Percentiles rank a stretch among this genome's conserved stretches.
Evolutionary conservation across 2,329 filamentous ascomycete genomes (phyloP).

Genomic region (Fusarium irregulare): DNA sequence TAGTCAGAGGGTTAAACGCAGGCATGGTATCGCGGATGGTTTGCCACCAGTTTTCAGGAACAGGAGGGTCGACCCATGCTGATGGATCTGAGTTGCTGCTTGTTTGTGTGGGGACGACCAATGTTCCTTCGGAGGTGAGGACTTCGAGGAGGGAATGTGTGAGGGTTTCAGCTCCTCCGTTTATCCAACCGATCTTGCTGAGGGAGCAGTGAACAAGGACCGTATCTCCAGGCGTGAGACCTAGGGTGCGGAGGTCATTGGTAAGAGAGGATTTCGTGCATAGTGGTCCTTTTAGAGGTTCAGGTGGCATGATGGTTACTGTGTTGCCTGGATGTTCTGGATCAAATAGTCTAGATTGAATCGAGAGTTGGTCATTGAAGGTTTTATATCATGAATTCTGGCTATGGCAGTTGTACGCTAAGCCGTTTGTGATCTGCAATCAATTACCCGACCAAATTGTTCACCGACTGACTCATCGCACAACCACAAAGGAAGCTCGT

Average conservation of each 20-base stretch:
- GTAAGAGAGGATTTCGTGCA: constrained; percentile 3
- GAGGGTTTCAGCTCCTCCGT: constrained; percentile 4
- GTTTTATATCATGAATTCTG: neutral
- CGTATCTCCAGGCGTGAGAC: neutral
- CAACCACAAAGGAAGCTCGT: neutral
- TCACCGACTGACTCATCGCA: neutral
- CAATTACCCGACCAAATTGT: neutral
- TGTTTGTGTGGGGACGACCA: constrained; percentile 1
- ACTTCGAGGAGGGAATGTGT: neutral
- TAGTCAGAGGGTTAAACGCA: neutral
- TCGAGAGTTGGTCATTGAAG: neutral
- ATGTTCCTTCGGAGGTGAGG: neutral
- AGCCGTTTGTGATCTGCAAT: neutral
- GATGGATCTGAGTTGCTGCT: constrained; percentile 13
- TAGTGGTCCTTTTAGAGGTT: neutral
- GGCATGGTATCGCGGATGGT: neutral
- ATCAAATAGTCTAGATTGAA: neutral
- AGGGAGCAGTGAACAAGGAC: constrained; percentile 9
- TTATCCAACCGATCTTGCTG: neutral
- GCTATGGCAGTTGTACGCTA: neutral
- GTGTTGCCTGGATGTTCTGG: neutral
- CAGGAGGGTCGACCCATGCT: neutral
- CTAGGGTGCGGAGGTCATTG: neutral
- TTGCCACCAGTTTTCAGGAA: constrained; percentile 6
- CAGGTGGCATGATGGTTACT: neutral